Conservation (phyloP, 345 rosid genomes). For the Passiflora organensis region DNA sequence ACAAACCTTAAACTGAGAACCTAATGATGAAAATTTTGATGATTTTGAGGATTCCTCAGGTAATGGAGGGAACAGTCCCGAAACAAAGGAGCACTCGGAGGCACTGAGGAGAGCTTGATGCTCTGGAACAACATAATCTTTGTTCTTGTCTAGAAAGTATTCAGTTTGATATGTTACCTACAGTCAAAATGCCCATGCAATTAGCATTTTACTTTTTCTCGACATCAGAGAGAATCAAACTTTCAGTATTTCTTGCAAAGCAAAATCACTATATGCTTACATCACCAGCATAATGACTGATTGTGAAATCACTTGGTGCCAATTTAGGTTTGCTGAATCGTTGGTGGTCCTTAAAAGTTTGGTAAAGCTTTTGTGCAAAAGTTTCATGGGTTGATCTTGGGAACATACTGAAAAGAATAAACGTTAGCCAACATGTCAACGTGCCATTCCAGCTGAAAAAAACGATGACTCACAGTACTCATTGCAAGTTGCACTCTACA, state of each 20-base stretch:
- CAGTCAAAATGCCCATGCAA: not conserved
- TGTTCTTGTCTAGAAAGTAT: constrained; percentile 92
- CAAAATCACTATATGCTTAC: constrained; percentile 38
- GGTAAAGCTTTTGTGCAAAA: constrained; percentile 93
- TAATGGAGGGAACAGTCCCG: constrained; percentile 65
- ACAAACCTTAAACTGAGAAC: constrained; percentile 89
- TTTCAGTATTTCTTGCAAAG: not conserved
- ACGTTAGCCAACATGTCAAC: constrained; percentile 11
- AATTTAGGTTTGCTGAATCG: constrained; percentile 94
- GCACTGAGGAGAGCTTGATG: constrained; percentile 84
- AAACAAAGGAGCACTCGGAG: constrained; percentile 81
- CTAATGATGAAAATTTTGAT: constrained; percentile 96
- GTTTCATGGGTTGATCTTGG: constrained; percentile 99
- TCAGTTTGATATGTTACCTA: constrained; percentile 98
- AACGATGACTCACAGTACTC: constrained; percentile 1
- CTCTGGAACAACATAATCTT: constrained; percentile 96
- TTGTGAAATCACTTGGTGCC: constrained; percentile 92
- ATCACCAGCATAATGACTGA: constrained; percentile 98
- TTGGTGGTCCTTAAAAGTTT: constrained; percentile 88
- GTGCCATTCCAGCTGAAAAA: constrained; percentile 5
- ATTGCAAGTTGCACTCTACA: not conserved
- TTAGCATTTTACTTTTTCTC: not conserved
- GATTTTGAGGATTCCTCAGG: constrained; percentile 82
- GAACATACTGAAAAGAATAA: constrained; percentile 69
- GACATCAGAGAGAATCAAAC: constrained; percentile 4